These are phyloP conservation scores for Penicillium occitanis DNA, from an alignment of 2,329 filamentous ascomycete genomes.

Conservation along the genomic window DNA sequence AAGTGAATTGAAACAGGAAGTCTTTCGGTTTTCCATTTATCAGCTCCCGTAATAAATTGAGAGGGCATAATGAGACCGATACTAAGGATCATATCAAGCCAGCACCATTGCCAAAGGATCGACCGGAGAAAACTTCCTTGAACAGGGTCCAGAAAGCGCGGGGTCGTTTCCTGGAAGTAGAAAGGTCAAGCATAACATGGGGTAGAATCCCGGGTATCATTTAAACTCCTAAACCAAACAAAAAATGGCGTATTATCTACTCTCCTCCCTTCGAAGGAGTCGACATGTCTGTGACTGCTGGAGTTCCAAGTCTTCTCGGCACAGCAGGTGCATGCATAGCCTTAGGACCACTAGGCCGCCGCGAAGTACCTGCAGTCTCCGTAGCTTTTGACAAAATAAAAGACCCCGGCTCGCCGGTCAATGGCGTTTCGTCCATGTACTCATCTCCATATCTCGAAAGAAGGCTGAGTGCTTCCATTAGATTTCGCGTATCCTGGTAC, in stretches of 20 bases:
- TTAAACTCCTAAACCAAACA: slow-evolving; percentile 15
- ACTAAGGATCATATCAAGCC: background rate
- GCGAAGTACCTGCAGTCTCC: slow-evolving; percentile 30
- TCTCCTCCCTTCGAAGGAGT: slow-evolving; percentile 37
- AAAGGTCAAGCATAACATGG: background rate
- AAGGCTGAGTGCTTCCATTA: slow-evolving; percentile 52
- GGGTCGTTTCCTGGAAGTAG: background rate
- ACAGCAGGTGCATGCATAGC: slow-evolving; percentile 21
- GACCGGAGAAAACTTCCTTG: too few relatives aligned
- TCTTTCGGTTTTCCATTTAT: too few relatives aligned
- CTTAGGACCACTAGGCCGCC: slow-evolving; percentile 24
- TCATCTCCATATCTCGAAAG: slow-evolving; percentile 58
- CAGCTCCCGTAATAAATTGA: too few relatives aligned
- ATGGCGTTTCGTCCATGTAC: slow-evolving; percentile 63
- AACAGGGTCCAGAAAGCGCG: background rate
- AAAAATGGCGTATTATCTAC: slow-evolving; percentile 31
- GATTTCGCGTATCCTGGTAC: slow-evolving; percentile 40
- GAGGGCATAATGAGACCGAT: background rate
- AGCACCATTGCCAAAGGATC: too few relatives aligned
- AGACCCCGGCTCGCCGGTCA: slow-evolving; percentile 62
- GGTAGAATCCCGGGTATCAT: slow-evolving; percentile 13
- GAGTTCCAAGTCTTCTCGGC: slow-evolving; percentile 30
- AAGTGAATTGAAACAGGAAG: background rate
- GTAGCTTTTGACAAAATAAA: slow-evolving; percentile 55
- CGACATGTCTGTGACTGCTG: slow-evolving; percentile 30